phyloP scores from a whole-genome alignment of 2,329 filamentous ascomycete genomes.

The Cadophora luteo-olivacea region DNA sequence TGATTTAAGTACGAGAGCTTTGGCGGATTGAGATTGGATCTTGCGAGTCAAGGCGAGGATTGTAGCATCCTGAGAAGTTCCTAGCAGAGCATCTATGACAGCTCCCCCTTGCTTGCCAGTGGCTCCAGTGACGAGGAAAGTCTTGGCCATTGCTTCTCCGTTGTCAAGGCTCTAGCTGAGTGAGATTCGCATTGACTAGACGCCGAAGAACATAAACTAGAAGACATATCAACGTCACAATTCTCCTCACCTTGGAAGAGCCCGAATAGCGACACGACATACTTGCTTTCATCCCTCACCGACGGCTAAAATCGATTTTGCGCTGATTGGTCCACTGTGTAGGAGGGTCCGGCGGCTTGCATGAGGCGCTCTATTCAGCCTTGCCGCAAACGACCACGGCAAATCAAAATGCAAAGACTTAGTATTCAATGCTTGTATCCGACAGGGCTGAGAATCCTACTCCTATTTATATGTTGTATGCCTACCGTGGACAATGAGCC shows the following conservation, averaged over 20 bases:
- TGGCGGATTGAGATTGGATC: constrained; percentile 49
- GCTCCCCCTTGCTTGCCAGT: constrained; percentile 51
- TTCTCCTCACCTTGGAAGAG: not conserved
- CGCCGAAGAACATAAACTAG: not conserved
- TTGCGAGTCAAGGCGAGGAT: constrained; percentile 62
- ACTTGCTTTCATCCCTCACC: no score
- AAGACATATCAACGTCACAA: not conserved
- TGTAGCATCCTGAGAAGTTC: constrained; percentile 35
- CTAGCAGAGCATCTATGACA: constrained; percentile 45
- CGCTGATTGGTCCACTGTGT: not conserved
- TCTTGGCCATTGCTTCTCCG: constrained; percentile 26
- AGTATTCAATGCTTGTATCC: not conserved
- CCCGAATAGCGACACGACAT: not conserved
- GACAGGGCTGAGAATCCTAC: not conserved
- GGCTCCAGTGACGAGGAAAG: constrained; percentile 48
- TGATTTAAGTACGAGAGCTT: constrained; percentile 50
- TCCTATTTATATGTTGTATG: constrained; percentile 2
- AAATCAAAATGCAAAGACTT: constrained; percentile 8
- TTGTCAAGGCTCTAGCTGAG: not conserved
- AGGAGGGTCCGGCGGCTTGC: constrained; percentile 15
- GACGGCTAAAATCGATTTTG: not conserved
- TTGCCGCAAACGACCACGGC: constrained; percentile 4
- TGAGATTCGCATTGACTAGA: not conserved
- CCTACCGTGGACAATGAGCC: not conserved
- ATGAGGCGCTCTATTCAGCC: constrained; percentile 17